Evolutionary conservation across 345 rosid genomes (phyloP).

Genomic region (Luvunga scandens): DNA sequence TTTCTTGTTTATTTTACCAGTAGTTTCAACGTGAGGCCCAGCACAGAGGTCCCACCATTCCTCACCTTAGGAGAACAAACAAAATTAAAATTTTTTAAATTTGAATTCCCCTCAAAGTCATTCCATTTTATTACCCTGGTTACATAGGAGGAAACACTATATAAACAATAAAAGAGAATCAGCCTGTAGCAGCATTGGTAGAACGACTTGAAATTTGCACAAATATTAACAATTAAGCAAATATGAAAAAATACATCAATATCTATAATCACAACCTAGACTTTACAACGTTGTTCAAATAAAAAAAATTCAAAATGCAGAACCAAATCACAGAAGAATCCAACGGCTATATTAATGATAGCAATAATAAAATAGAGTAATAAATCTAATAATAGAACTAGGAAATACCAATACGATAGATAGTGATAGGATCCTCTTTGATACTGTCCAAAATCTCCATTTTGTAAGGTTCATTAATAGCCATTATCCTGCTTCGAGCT

Average conservation of each 20-base stretch:
- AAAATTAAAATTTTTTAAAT: neutral
- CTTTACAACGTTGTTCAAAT: neutral
- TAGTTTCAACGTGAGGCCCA: conserved; percentile 91
- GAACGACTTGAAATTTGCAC: neutral
- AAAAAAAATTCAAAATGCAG: neutral
- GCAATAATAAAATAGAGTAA: conserved; percentile 11
- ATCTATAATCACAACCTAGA: neutral
- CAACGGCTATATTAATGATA: neutral
- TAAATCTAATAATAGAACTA: neutral
- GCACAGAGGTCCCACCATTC: conserved; percentile 99
- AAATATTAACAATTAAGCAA: neutral
- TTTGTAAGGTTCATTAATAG: conserved; percentile 89
- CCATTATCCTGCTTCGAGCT: conserved; percentile 68
- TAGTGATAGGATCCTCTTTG: conserved; percentile 76
- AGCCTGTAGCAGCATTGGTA: neutral
- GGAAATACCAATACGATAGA: conserved; percentile 77
- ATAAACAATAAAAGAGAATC: neutral
- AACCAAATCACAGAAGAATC: neutral
- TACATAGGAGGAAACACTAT: neutral
- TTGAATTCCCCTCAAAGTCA: neutral
- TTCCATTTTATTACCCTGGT: neutral
- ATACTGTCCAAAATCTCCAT: conserved; percentile 88
- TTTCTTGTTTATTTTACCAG: conserved; percentile 72
- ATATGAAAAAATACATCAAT: neutral
- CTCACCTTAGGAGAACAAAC: conserved; percentile 43